Evolutionary conservation across 2,329 filamentous ascomycete species (phyloP).

Genomic region (Colletotrichum tabaci): DNA sequence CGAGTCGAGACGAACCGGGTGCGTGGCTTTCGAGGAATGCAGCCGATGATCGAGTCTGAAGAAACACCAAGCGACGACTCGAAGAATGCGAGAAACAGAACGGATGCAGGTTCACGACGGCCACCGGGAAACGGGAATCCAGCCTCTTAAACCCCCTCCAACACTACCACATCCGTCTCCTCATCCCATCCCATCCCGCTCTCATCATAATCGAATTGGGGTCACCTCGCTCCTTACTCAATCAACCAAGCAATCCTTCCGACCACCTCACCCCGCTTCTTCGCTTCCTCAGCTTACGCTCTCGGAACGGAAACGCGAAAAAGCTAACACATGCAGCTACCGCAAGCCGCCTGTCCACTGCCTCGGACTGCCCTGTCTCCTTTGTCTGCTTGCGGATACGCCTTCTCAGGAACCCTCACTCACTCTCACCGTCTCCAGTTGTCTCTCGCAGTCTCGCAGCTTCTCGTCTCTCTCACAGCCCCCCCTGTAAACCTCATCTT

Average conservation of each 20-base stretch:
- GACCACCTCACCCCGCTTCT: constrained; percentile 14
- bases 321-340: constrained; percentile 12
- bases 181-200: constrained; percentile 15
- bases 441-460: too few relatives aligned
- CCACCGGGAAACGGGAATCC: constrained; percentile 21
- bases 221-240: background rate
- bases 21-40: background rate
- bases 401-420: constrained; percentile 20
- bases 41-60: constrained; percentile 11
- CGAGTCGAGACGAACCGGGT: background rate
- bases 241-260: constrained; percentile 29
- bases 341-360: constrained; percentile 22
- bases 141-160: constrained; percentile 35
- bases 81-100: background rate
- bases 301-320: constrained; percentile 37
- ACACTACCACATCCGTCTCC: background rate
- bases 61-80: constrained; percentile 27
- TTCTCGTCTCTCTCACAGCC: background rate
- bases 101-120: background rate
- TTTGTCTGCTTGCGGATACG: background rate
- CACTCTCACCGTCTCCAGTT: background rate
- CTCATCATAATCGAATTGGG: constrained; percentile 15
- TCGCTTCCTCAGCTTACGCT: constrained; percentile 25
- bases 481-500: constrained; percentile 16
- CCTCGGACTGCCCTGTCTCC: background rate